Evolutionary conservation across 2,329 filamentous ascomycete species (phyloP), one percentile per base, ranked within the genome.

Genomic region (Xylariaceae sp.): DNA sequence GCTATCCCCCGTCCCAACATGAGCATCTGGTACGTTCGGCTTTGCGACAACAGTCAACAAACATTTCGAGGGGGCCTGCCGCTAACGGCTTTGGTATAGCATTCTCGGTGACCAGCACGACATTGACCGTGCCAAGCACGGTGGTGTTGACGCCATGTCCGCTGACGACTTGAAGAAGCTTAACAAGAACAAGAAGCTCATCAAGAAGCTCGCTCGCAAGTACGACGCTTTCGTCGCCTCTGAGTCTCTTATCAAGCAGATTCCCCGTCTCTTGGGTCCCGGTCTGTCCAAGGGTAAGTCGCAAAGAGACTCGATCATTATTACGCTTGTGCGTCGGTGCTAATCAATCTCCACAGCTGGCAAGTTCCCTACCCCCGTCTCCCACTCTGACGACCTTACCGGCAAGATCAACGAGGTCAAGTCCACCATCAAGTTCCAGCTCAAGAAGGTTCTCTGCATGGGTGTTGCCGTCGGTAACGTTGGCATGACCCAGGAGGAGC

Each of bases 131-230:
- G 93, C 94, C 77, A 99, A 99, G 88, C 94, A 99, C 86, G 90
- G 92, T 75, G 93, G 92, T 78, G 87, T 97, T 72, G 94, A 99
- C 77, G 92, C 93, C 82, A 97, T 97, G 94, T 96, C 90, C 75
- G 81, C 90, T 70, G 94, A 99, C 75, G 94, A 99, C 81, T 83
- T 99, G 82, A 99, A 99, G 90, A 99, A 99, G 89, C 91, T 99
- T 72, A 99, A 99, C 89, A 99, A 99, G 91, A 99, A 99, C 91
- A 97, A 99, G 90, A 99, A 99, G 89, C 88, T 97, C 75, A 97
- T 99, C 88, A 99, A 99, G 92, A 99, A 99, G 89, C 90, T 99
- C 70, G 94, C 94, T 67, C 92, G 92, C 88, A 99, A 99, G 86
- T 97, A 99, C 88, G 94, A 99, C 81, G 94, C 94, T 73, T 99